Base-by-base conservation (phyloP, 306 rosid genomes). In the Astragalus membranaceus region DNA sequence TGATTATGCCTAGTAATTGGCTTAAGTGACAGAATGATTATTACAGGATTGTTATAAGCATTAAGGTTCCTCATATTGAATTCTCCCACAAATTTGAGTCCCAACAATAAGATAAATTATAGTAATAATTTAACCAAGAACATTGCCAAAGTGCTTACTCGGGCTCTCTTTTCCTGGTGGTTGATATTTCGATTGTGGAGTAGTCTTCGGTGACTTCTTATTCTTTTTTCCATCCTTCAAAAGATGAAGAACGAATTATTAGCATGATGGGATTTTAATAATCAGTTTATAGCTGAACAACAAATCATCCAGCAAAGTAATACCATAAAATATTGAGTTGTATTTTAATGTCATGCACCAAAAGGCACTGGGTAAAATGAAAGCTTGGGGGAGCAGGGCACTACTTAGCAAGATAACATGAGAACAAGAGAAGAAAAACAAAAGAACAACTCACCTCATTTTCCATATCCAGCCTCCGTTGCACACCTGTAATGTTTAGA, bases 381-480 rank as follows among this genome's bases (percentile, higher is more conserved):
- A 50, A 29, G 43, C 12, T 23, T 44, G 55, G 14, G 39, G 12
- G 52, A 32, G 0, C 3, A 10, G 2, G 62, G 55, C 5, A 6
- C 32, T 32, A 15, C 58, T 58, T 26, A n/a, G 57, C 37, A 55
- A 59, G 23, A 58, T 46, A 20, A n/a, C 13, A 43, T n/a, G 11
- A 59, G 20, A 42, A 46, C 46, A 43, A 5, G 33, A 41, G 35
- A 54, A 17, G 50, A 61, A 50, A 29, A 26, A 2, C 53, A 13
- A 14, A 12, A 64, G 36, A 33, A 67, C 20, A 61, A 49, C 81
- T 77, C 55, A 88, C 98, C 95, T 85, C 87, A 72, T 82, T 82
- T 41, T 55, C 81, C 92, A 88, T 58, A 70, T 92, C 92, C 82
- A 91, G 89, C 71, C 87, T 91, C 74, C 97, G 88, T 47, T 95